phyloP scores from a whole-genome alignment of 2,329 filamentous ascomycete genomes.

The Exophiala spinifera region DNA sequence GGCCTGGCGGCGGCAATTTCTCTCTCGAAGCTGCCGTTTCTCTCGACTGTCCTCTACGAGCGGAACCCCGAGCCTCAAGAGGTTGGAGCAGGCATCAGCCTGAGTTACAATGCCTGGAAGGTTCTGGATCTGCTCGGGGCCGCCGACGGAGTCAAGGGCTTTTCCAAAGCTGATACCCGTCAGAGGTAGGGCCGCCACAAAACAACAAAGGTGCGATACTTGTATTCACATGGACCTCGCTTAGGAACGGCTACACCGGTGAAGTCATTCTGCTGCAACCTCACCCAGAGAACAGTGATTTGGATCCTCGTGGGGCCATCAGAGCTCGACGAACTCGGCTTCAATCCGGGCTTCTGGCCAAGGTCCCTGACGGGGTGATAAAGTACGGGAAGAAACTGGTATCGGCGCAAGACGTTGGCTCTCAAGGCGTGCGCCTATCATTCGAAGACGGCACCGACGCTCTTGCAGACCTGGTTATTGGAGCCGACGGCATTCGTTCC shows the following conservation, averaged over 20 bases:
- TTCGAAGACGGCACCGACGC: conserved; percentile 46
- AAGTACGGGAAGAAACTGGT: conserved; percentile 46
- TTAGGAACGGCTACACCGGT: conserved; percentile 35
- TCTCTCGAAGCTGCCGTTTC: conserved; percentile 40
- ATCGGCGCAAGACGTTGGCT: conserved; percentile 37
- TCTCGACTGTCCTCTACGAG: conserved; percentile 46
- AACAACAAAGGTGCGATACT: neutral
- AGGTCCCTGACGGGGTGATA: conserved; percentile 44
- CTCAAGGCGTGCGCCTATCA: conserved; percentile 39
- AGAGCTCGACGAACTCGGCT: conserved; percentile 38
- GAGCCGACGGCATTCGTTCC: conserved; percentile 67
- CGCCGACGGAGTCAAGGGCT: conserved; percentile 38
- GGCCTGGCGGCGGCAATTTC: conserved; percentile 46
- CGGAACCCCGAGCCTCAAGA: conserved; percentile 44
- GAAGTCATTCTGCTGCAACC: conserved; percentile 25
- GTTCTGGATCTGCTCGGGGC: conserved; percentile 47
- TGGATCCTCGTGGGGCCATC: conserved; percentile 25
- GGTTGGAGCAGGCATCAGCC: conserved; percentile 47
- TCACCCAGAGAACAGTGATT: conserved; percentile 12
- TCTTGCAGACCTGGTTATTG: conserved; percentile 60
- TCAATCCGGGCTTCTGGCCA: conserved; percentile 49
- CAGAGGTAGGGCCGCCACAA: conserved; percentile 31
- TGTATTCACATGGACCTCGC: neutral
- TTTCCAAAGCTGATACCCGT: conserved; percentile 32
- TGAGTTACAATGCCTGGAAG: conserved; percentile 47